Conservation (phyloP, 129 eudicot species). For the Centaurea solstitialis region DNA sequence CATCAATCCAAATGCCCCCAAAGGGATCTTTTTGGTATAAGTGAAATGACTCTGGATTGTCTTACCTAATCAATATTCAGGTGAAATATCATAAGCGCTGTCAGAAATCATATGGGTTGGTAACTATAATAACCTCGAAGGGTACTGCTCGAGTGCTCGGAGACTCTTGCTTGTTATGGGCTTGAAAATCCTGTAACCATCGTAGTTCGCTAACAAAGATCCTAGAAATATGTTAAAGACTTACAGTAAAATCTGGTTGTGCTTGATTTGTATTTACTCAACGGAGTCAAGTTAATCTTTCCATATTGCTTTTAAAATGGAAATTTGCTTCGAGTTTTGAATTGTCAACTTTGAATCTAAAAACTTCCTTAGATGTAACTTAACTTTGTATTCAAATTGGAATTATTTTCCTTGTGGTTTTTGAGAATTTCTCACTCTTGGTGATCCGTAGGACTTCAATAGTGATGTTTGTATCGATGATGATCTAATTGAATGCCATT, state of each 20-base stretch:
- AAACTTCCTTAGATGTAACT: too few relatives aligned
- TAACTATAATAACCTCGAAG: not conserved
- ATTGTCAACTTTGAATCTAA: too few relatives aligned
- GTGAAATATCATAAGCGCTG: not conserved
- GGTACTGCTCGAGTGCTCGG: not conserved
- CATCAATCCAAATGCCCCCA: too few relatives aligned
- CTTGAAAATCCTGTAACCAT: not conserved
- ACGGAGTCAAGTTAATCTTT: not conserved
- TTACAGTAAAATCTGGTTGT: not conserved
- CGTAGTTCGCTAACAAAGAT: not conserved
- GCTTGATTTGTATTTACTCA: not conserved
- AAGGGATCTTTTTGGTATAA: not conserved
- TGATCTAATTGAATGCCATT: too few relatives aligned
- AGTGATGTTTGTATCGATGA: too few relatives aligned
- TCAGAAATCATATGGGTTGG: constrained; percentile 4
- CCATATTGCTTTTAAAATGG: constrained; percentile 18
- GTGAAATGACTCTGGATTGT: not conserved
- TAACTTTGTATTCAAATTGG: too few relatives aligned
- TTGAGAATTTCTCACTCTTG: too few relatives aligned
- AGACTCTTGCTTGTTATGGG: not conserved
- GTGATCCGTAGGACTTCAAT: too few relatives aligned
- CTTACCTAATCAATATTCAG: not conserved
- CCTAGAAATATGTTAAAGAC: not conserved
- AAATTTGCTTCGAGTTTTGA: too few relatives aligned
- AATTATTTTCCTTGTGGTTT: too few relatives aligned